phyloP scores from a whole-genome alignment of 192 early-diverging fungal genomes.

The Chytriomyces sp. region DNA sequence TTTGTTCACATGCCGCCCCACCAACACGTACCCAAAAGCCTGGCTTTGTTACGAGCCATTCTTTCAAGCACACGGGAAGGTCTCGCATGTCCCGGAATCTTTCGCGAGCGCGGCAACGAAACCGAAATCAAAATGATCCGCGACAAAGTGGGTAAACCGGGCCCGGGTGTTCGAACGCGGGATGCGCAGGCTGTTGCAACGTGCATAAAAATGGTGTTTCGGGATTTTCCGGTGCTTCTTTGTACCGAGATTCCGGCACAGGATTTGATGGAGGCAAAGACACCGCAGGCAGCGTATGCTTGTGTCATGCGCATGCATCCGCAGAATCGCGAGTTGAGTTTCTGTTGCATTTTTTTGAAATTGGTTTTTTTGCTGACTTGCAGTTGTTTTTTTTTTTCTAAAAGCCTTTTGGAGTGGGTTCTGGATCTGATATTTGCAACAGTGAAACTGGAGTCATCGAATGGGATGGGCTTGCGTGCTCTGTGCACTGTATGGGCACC shows the following conservation, averaged over 20 bases:
- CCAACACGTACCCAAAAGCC: not conserved
- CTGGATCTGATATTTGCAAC: slow-evolving; percentile 30
- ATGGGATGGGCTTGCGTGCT: slow-evolving; percentile 28
- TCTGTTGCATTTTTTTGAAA: not conserved
- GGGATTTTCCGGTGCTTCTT: slow-evolving; percentile 11
- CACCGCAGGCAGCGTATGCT: not conserved
- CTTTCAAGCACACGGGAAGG: slow-evolving; percentile 4
- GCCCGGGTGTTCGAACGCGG: not conserved
- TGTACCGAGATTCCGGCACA: slow-evolving; percentile 30
- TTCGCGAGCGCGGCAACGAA: slow-evolving; percentile 1
- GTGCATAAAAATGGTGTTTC: slow-evolving; percentile 15
- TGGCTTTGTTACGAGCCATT: not conserved
- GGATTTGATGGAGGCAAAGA: slow-evolving; percentile 12
- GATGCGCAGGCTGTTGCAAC: slow-evolving; percentile 9
- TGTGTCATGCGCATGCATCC: slow-evolving; percentile 12
- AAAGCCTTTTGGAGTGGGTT: slow-evolving; percentile 34
- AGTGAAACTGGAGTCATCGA: slow-evolving; percentile 3
- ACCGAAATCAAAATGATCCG: slow-evolving; percentile 20
- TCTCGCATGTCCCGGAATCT: not conserved
- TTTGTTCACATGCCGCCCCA: slow-evolving; percentile 13
- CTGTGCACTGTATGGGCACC: slow-evolving; percentile 35
- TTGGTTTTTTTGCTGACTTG: not conserved
- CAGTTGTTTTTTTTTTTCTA: too few relatives aligned
- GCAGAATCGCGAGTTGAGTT: slow-evolving; percentile 17
- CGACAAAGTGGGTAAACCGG: slow-evolving; percentile 9